A percentile compares a stretch with the other conserved stretches of the same genome.
These are phyloP conservation scores for Phytophthora rubi DNA, from an alignment of 352 stramenopile genomes.

Conservation along the genomic window DNA sequence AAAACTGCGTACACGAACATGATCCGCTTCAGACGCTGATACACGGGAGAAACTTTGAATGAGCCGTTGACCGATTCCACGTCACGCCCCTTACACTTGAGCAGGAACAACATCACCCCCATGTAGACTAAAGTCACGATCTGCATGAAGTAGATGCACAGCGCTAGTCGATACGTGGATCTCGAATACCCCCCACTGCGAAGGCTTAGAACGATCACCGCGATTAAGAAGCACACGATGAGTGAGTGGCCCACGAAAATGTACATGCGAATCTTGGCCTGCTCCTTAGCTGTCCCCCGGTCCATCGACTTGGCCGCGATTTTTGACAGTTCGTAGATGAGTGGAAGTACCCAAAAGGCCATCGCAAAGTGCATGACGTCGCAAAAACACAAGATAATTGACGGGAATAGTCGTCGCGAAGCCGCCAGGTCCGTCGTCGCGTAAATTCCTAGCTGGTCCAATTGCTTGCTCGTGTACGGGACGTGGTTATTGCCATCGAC, in stretches of 20 bases:
- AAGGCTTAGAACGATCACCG: conserved; percentile 35
- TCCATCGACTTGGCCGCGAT: conserved; percentile 74
- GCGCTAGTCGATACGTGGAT: conserved; percentile 39
- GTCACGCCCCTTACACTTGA: conserved; percentile 55
- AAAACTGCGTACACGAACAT: conserved; percentile 59
- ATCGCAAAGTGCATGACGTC: conserved; percentile 60
- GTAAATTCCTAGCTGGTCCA: conserved; percentile 63
- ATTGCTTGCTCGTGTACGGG: conserved; percentile 39
- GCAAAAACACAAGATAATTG: conserved; percentile 46
- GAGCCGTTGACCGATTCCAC: conserved; percentile 60
- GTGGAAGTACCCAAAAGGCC: conserved; percentile 55
- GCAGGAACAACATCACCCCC: conserved; percentile 40
- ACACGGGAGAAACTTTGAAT: conserved; percentile 63
- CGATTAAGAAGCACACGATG: conserved; percentile 38
- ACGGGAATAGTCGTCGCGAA: conserved; percentile 36
- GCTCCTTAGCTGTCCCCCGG: conserved; percentile 49
- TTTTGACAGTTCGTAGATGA: conserved; percentile 66
- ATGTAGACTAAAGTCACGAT: conserved; percentile 57
- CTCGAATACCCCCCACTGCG: conserved; percentile 44
- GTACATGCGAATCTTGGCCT: conserved; percentile 52
- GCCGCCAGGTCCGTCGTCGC: conserved; percentile 41
- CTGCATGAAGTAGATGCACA: conserved; percentile 58
- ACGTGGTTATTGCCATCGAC: conserved; percentile 42
- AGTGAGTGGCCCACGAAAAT: conserved; percentile 32
- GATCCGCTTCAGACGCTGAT: conserved; percentile 62